Base-by-base conservation (phyloP, 2,329 filamentous ascomycete species). In the Alternaria gaisen region DNA sequence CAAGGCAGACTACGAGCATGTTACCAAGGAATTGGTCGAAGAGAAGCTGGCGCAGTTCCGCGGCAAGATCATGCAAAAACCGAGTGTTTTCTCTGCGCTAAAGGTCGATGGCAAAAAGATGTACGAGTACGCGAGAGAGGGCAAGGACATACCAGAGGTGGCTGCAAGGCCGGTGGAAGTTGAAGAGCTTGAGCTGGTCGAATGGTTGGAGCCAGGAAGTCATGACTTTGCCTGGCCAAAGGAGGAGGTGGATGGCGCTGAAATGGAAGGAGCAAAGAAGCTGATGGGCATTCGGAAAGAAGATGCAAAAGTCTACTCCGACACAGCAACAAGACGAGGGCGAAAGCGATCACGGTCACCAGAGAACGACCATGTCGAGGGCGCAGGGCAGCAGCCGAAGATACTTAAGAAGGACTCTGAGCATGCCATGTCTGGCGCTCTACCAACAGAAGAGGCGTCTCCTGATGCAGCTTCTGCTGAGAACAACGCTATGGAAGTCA, bases 41-140 rank as follows among this genome's bases (percentile, higher is more conserved):
- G 86, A 91, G 74, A 91, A 90, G 16, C 81, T 98, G 58, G 84
- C 83, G 5, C 81, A 84, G 62, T 97, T 97, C 78, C 85, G 89
- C 40, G 95, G 95, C 16, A 90, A 90, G 69, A 93, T 93, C 72
- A 89, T 91, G 82, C 95, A 99, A 82, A 89, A 92, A 68, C 95
- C 95, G 38, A 94, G 94, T 6, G 87, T 99, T 20, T 99, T 94
- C 80, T 97, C 93, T 30, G 95, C 95, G 10, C 84, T 98, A 63
- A 94, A 94, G 78, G 92, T 97, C 79, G 88, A 97, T 68, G 95
- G 95, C 2, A 97, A 97, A 83, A 91, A 92, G 34, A 84, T 97
- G 50, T 99, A 99, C 77, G 94, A 99, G 80, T 98, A 98, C 79
- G 95, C 95, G 20, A 86, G 95, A 50, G 92, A 94, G 77, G 95